A percentile compares a stretch with the other conserved stretches of the same genome.
phyloP scores from a whole-genome alignment of 495 filamentous ascomycete species.

The Xanthoparmelia taractica region DNA sequence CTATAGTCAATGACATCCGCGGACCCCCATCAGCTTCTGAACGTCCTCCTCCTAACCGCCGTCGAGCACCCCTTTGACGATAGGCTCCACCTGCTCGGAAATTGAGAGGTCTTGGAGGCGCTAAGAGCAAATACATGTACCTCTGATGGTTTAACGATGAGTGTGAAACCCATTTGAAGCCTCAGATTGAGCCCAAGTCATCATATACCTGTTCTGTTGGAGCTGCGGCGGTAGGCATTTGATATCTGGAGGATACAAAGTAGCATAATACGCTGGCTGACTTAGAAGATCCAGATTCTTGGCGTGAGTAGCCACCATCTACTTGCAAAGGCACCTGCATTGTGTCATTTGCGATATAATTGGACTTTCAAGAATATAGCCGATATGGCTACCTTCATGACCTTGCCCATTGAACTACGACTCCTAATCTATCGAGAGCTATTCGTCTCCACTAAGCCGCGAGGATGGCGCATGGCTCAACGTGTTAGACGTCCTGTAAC shows the following conservation, averaged over 20 bases:
- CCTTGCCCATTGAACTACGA: conserved; percentile 1
- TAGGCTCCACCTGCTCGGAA: background rate
- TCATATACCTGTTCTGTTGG: background rate
- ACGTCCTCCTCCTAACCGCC: background rate
- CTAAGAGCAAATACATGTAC: background rate
- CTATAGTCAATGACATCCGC: background rate
- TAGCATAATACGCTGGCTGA: background rate
- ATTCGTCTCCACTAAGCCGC: background rate
- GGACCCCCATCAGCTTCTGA: background rate
- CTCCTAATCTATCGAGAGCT: conserved; percentile 5
- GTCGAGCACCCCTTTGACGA: background rate
- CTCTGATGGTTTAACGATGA: background rate
- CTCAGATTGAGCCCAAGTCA: background rate
- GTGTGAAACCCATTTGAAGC: background rate
- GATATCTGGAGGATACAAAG: too few species aligned
- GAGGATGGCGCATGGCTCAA: background rate
- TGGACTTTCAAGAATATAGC: background rate
- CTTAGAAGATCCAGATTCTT: background rate
- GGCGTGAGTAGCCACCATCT: background rate
- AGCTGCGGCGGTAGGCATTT: background rate
- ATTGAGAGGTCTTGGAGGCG: background rate
- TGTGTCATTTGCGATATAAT: background rate
- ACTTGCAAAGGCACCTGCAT: background rate
- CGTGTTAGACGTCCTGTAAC: background rate
- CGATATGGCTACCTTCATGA: background rate